Base-by-base conservation (phyloP, 352 stramenopile genomes). In the Phytophthora ohioensis region DNA sequence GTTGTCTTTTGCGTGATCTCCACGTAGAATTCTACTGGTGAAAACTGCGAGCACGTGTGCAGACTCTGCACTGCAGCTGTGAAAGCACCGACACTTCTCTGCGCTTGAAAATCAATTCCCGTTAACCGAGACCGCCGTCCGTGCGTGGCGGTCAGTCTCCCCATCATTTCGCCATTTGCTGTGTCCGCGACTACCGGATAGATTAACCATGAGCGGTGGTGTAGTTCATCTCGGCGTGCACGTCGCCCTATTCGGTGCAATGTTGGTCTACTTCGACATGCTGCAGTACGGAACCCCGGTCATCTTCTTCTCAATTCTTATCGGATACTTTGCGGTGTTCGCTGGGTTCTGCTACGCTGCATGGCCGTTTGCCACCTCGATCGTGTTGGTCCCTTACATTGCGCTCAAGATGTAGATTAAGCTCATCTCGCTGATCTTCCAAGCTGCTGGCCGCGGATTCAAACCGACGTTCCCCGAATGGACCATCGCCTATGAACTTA, bases 401-500 rank as follows among this genome's bases (percentile, higher is more conserved):
- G 69, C 67, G 15, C 32, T 78, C 60, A 73, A 73, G 45, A 31
- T 78, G 12, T 67, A 78, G 38, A 46, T 59, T 57, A 75, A 73
- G 56, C 51, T 78, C 49, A 5, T 60, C 15, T 69, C 67, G 27
- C 52, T 73, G 30, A 27, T 78, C 4, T 30, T 55, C 34, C 36
- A 60, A 6, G 55, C 42, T 57, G 55, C 67, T 4, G 47, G 12
- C 8, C 57, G 72, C 4, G 66, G 77, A 52, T 79, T 76, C 53
- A 67, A 69, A 15, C 73, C 78, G 2, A 58, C 70, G 2, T 77
- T 70, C 30, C 73, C 73, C 5, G 53, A 78, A 34, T 86, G 78
- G 78, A 79, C 76, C 12, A 55, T 86, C 27, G 11, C 60, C 35
- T 80, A 84, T 41, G 78, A 85, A 46, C 30, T 85, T 42, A 51